phyloP scores from a whole-genome alignment of 169 alveolate genomes.

The Perkinsus marinus region DNA sequence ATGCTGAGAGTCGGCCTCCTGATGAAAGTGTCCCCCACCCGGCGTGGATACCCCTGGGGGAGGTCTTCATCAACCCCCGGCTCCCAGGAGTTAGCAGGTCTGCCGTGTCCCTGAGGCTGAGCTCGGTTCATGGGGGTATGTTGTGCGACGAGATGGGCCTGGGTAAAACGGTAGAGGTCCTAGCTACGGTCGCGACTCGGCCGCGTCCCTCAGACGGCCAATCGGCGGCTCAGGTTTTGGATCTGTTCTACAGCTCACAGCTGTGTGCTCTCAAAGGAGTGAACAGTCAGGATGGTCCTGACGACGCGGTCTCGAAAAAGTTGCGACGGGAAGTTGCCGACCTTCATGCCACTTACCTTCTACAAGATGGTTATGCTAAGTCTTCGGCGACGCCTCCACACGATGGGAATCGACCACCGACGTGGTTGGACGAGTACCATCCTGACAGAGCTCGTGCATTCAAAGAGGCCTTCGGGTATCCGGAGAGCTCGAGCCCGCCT shows the following conservation, averaged over 20 bases:
- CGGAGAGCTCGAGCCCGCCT: background rate
- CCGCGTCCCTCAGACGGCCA: background rate
- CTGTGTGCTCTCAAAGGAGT: background rate
- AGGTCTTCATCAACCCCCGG: background rate
- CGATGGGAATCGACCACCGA: background rate
- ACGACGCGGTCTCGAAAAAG: background rate
- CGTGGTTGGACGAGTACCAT: background rate
- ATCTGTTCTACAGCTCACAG: background rate
- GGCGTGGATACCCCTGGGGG: background rate
- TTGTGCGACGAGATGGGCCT: conserved; percentile 30
- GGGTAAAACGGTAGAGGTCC: conserved; percentile 29
- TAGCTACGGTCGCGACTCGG: conserved; percentile 1
- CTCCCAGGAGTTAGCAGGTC: background rate
- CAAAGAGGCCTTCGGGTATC: background rate
- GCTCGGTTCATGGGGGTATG: conserved; percentile 20
- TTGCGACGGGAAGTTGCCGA: background rate
- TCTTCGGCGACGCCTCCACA: background rate
- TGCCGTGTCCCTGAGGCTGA: background rate
- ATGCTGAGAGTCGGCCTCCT: background rate
- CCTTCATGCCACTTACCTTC: background rate
- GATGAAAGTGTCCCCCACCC: background rate
- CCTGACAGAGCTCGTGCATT: background rate
- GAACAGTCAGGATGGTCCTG: background rate
- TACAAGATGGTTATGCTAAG: background rate
- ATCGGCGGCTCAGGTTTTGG: background rate